phyloP scores from a whole-genome alignment of 805 yeast genomes.

The Kazachstania psychrophila region DNA sequence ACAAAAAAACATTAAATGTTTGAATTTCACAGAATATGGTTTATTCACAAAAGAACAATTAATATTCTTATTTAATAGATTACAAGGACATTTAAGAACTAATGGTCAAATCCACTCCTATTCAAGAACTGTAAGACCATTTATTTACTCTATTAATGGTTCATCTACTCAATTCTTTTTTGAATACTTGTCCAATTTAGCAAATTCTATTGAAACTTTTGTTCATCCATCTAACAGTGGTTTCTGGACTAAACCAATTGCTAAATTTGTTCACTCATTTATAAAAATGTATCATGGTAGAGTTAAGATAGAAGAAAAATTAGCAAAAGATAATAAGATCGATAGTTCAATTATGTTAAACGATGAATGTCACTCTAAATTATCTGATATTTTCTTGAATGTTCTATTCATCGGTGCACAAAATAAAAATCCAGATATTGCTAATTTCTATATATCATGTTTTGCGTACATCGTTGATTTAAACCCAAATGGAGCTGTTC shows the following conservation, averaged over 20 bases:
- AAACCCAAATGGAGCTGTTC: conserved; percentile 36
- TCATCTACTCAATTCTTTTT: conserved; percentile 38
- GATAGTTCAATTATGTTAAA: conserved; percentile 21
- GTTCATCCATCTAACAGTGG: conserved; percentile 90
- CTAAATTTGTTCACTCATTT: conserved; percentile 55
- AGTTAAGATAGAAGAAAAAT: conserved; percentile 39
- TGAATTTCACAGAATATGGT: conserved; percentile 51
- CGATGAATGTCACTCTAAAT: conserved; percentile 26
- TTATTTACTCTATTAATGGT: conserved; percentile 53
- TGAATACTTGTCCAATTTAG: conserved; percentile 42
- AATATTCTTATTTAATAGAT: conserved; percentile 46
- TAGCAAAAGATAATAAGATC: conserved; percentile 24
- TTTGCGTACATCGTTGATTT: conserved; percentile 59
- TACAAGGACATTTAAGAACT: conserved; percentile 34
- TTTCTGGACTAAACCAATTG: conserved; percentile 64
- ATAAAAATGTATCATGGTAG: conserved; percentile 54
- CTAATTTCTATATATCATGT: conserved; percentile 49
- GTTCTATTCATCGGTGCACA: conserved; percentile 62
- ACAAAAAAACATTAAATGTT: conserved; percentile 18
- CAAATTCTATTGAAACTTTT: conserved; percentile 66
- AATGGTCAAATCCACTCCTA: conserved; percentile 35
- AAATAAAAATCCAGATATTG: conserved; percentile 53
- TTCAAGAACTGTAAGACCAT: conserved; percentile 40
- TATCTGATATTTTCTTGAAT: conserved; percentile 38
- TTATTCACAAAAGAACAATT: conserved; percentile 58